Evolutionary conservation across 192 early-diverging fungal species (phyloP), one percentile per base, ranked within the genome.

Genomic region (Gigaspora rosea): DNA sequence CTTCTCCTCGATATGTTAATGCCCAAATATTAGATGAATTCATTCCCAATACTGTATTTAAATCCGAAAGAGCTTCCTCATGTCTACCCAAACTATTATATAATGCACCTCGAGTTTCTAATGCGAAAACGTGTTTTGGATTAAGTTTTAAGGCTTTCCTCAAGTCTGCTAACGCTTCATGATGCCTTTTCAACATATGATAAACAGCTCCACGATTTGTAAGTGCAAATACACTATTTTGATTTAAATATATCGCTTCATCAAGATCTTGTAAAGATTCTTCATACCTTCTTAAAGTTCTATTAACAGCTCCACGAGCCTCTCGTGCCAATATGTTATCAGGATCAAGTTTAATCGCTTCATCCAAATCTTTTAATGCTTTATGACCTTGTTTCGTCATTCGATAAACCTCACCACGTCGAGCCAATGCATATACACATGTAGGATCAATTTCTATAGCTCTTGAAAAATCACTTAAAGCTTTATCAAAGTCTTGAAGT

Each of bases 241-340:
- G 75, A 41, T 58, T 36, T 8, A 52, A 57, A 8, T 56, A 16
- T 36, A 76, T 11, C 9, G 64, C 75, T 56, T 76, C 20, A n/a
- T 76, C 63, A 20, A 76, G 48, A 76, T 76, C 75, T 56, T 27
- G n/a, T 15, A 66, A 36, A 0, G 75, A 59, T 12, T 76, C 75
- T 63, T 76, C 75, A 67, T 76, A 76, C 18, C 64, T 13, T 54
- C 63, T 18, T 12, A 76, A 41, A 10, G 64, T 54, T 54, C 75
- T 27, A 76, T 54, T 59, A 12, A 76, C 27, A 22, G 47, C 75
- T 15, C 75, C 75, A 22, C 75, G 48, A 63, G 41, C 51, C 46
- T 66, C 56, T 16, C 52, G 12, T 66, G 63, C 63, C 8, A 66
- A 41, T n/a, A 57, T 2, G 66, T 76, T 51, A 27, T 76, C 49